Evolutionary conservation across 345 rosid genomes (phyloP).

Genomic region (Noccaea bulbosa): DNA sequence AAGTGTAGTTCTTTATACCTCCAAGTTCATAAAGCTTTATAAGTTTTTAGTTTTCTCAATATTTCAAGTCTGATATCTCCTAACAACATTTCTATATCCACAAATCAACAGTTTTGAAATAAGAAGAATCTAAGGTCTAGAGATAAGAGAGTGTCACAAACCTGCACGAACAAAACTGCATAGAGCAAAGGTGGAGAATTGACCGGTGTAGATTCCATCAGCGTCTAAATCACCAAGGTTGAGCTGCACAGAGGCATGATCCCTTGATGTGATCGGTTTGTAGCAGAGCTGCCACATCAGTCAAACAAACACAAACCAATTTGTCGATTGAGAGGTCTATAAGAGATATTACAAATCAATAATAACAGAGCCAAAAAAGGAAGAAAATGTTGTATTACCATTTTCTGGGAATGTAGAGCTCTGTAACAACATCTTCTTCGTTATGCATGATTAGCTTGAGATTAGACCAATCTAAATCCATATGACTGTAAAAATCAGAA

Average conservation of each 20-base stretch:
- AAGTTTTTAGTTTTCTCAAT: background rate
- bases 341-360: background rate
- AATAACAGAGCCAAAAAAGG: background rate
- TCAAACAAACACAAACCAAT: constrained; percentile 6
- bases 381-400: constrained; percentile 46
- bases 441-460: constrained; percentile 63
- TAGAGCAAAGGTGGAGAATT: constrained; percentile 62
- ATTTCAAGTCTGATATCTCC: background rate
- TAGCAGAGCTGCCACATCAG: constrained; percentile 55
- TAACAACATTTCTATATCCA: background rate
- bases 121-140: background rate
- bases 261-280: constrained; percentile 71
- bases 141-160: constrained; percentile 27
- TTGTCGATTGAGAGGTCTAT: background rate
- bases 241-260: constrained; percentile 48
- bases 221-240: constrained; percentile 68
- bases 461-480: constrained; percentile 28
- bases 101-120: background rate
- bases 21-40: no score
- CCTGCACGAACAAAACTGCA: constrained; percentile 76
- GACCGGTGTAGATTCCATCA: constrained; percentile 55
- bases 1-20: no score
- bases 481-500: background rate
- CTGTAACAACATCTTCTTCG: constrained; percentile 80
- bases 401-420: constrained; percentile 85